Evolutionary conservation across 1,284 basidiomycete genomes (phyloP).

Genomic region (Tranzscheliella williamsii): DNA sequence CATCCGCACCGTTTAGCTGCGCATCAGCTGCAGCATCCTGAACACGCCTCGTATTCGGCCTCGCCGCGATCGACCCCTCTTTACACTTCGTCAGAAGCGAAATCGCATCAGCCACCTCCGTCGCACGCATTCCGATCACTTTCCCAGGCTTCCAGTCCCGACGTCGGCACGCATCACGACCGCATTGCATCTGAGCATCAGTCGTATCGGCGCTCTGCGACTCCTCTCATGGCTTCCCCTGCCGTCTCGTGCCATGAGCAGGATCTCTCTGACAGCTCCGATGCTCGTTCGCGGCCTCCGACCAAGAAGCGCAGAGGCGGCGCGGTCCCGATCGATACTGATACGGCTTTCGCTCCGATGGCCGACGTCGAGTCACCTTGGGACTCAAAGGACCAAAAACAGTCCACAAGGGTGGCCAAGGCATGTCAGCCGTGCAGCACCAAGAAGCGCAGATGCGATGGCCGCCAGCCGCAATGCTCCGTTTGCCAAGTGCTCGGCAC

Average conservation of each 20-base stretch:
- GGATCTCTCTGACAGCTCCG: background rate
- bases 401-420: constrained; percentile 37
- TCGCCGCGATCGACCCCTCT: constrained; percentile 21
- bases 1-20: constrained; percentile 32
- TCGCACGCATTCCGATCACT: constrained; percentile 2
- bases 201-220: background rate
- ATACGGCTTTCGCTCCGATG: background rate
- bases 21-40: constrained; percentile 41
- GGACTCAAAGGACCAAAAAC: constrained; percentile 8
- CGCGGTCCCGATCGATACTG: constrained; percentile 1
- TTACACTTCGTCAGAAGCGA: constrained; percentile 12
- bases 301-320: background rate
- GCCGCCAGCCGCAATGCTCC: constrained; percentile 48
- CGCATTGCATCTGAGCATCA: background rate
- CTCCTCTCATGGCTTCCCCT: constrained; percentile 1
- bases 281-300: constrained; percentile 8
- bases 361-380: background rate
- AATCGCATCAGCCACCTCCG: constrained; percentile 2
- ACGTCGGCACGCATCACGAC: constrained; percentile 6
- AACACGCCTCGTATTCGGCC: constrained; percentile 29
- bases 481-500: constrained; percentile 49
- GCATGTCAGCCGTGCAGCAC: constrained; percentile 49
- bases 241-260: background rate
- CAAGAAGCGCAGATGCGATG: constrained; percentile 54
- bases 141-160: constrained; percentile 25